phyloP scores from a whole-genome alignment of 2,329 filamentous ascomycete species.

The Colletotrichum sidae region DNA sequence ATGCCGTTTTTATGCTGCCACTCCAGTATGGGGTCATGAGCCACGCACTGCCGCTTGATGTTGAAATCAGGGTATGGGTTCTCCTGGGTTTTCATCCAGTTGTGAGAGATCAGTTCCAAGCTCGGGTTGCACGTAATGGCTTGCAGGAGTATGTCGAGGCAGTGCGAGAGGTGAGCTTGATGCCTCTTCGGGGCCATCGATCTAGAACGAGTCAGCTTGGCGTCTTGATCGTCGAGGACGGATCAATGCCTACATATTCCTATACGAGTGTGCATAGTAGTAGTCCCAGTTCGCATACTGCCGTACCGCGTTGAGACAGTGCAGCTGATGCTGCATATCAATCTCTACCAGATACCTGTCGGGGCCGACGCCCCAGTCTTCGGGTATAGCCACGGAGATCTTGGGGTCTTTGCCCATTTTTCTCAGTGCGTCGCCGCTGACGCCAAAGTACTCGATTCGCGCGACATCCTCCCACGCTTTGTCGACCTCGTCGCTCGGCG shows the following conservation, averaged over 20 bases:
- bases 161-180: constrained; percentile 25
- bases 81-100: constrained; percentile 32
- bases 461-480: constrained; percentile 39
- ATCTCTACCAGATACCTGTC: constrained; percentile 32
- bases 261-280: constrained; percentile 14
- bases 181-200: constrained; percentile 28
- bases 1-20: constrained; percentile 29
- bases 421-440: constrained; percentile 26
- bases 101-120: constrained; percentile 27
- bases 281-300: constrained; percentile 32
- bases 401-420: constrained; percentile 32
- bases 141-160: constrained; percentile 27
- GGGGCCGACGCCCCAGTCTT: constrained; percentile 30
- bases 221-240: not conserved
- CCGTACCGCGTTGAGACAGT: constrained; percentile 28
- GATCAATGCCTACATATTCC: constrained; percentile 7
- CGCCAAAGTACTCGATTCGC: constrained; percentile 30
- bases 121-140: constrained; percentile 27
- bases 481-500: constrained; percentile 39
- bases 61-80: constrained; percentile 35
- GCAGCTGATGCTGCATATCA: constrained; percentile 32
- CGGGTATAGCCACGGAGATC: constrained; percentile 29
- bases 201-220: not conserved
- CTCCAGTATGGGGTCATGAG: constrained; percentile 18
- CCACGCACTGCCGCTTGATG: constrained; percentile 32